Base-by-base conservation (phyloP, 140 eudicot species). In the Erigeron philadelphicus region DNA sequence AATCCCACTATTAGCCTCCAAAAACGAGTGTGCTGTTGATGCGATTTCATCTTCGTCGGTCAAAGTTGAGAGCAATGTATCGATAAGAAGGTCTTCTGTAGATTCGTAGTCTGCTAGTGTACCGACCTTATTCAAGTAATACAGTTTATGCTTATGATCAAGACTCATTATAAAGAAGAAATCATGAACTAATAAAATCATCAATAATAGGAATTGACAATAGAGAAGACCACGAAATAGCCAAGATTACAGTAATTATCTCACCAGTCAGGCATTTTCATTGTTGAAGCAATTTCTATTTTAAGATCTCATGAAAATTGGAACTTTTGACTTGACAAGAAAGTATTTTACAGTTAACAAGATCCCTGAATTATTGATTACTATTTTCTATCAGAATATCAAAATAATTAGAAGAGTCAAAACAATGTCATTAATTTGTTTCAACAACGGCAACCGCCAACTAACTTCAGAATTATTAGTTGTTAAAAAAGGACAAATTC, bases 1-100 rank as follows among this genome's bases (percentile, higher is more conserved):
- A 1, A 75, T 55, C 13, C 80, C 86, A 57, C 67, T 83, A 61
- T 86, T 81, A 38, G 86, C 86, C 74, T 86, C 90, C 57, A 88
- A 69, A 75, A 86, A 88, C 17, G 84, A 79, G 70, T n/a, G 89
- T 21, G 90, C 95, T 18, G 68, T 76, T 61, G 90, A 65, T 25
- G 80, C 72, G 40, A 76, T 17, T 7, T 88, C 88, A 21, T 84
- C 89, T 44, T 84, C 84, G 58, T 76, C 74, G 47, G 83, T 55
- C 71, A 82, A 43, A 63, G 86, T 77, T 64, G 82, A 72, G 75
- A 92, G 61, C 68, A 92, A 72, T 61, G 89, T 73, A 68, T 88
- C 82, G 7, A 88, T 79, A 76, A 86, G 76, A 42, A 19, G 3
- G 72, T 81, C 82, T 80, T 88, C 93, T 47, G 11, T 60, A n/a